Percentiles rank a stretch among this genome's conserved stretches.
Conservation (phyloP, 2,329 filamentous ascomycete genomes). For the Diplodia corticola region DNA sequence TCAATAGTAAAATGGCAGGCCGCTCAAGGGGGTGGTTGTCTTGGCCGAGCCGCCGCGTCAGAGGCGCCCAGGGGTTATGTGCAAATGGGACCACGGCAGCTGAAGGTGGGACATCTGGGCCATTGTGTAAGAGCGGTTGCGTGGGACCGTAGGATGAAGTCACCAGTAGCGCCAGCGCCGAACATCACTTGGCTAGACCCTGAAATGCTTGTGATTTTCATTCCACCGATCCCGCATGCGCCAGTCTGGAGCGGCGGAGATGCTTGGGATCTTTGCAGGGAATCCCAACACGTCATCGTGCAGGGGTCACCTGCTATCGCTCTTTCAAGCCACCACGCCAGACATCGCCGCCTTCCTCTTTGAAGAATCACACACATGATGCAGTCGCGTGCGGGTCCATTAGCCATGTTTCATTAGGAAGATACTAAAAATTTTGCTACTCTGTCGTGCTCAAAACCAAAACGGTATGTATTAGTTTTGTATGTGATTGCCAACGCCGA, state of each 20-base stretch:
- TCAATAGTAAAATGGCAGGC: slow-evolving; percentile 8
- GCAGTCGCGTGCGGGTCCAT: neutral
- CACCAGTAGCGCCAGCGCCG: neutral
- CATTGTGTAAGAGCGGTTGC: neutral
- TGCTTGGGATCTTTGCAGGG: slow-evolving; percentile 5
- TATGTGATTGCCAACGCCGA: slow-evolving; percentile 13
- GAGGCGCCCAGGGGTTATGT: slow-evolving; percentile 13
- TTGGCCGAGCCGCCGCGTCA: slow-evolving; percentile 19
- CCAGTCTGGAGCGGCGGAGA: neutral
- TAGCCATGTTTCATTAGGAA: neutral
- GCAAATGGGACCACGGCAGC: neutral
- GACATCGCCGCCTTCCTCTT: neutral
- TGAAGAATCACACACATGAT: neutral
- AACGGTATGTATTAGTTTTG: neutral
- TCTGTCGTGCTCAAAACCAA: neutral
- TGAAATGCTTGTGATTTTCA: slow-evolving; percentile 13
- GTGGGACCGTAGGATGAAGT: neutral
- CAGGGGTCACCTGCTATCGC: slow-evolving; percentile 10
- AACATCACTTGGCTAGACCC: neutral
- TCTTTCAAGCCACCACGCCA: slow-evolving; percentile 3
- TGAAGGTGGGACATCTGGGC: neutral
- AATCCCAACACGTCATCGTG: slow-evolving; percentile 16
- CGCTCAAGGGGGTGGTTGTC: slow-evolving; percentile 6
- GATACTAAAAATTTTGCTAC: neutral
- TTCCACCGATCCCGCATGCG: slow-evolving; percentile 8